Evolutionary conservation across 164 flowering plant species (phyloP).

Genomic region (Chimonanthus praecox): DNA sequence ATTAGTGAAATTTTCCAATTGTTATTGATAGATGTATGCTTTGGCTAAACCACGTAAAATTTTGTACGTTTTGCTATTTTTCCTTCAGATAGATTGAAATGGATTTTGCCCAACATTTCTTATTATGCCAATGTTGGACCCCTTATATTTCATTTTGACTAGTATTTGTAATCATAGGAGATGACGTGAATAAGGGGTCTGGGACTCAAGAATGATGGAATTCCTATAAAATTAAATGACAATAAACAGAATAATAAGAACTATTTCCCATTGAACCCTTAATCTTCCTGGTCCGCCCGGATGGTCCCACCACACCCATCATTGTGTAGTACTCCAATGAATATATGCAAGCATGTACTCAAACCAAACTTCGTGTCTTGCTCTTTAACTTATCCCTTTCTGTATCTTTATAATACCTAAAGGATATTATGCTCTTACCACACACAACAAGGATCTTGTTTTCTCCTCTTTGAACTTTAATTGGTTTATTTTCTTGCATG

Average conservation of each 20-base stretch:
- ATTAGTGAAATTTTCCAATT: too few relatives aligned
- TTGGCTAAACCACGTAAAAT: too few relatives aligned
- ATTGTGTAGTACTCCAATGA: conserved; percentile 4
- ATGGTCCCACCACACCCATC: neutral
- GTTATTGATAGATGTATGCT: too few relatives aligned
- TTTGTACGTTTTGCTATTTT: too few relatives aligned
- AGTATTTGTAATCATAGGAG: too few relatives aligned
- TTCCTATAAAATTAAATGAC: too few relatives aligned
- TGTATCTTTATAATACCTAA: conserved; percentile 8
- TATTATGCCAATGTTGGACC: too few relatives aligned
- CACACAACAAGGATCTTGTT: conserved; percentile 24
- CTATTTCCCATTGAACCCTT: neutral
- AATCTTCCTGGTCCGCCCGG: neutral
- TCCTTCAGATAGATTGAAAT: too few relatives aligned
- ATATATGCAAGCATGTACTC: conserved; percentile 10
- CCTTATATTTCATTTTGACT: too few relatives aligned
- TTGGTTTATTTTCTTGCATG: conserved; percentile 48
- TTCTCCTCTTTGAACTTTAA: conserved; percentile 38
- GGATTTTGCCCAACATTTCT: too few relatives aligned
- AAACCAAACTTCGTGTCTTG: conserved; percentile 19
- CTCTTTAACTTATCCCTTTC: conserved; percentile 14
- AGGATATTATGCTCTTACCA: conserved; percentile 14
- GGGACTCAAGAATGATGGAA: too few relatives aligned
- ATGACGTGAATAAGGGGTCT: too few relatives aligned
- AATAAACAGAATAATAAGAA: neutral